These are phyloP conservation scores for Endoconidiophora laricicola DNA, from an alignment of 2,329 filamentous ascomycete species.

Conservation along the genomic window DNA sequence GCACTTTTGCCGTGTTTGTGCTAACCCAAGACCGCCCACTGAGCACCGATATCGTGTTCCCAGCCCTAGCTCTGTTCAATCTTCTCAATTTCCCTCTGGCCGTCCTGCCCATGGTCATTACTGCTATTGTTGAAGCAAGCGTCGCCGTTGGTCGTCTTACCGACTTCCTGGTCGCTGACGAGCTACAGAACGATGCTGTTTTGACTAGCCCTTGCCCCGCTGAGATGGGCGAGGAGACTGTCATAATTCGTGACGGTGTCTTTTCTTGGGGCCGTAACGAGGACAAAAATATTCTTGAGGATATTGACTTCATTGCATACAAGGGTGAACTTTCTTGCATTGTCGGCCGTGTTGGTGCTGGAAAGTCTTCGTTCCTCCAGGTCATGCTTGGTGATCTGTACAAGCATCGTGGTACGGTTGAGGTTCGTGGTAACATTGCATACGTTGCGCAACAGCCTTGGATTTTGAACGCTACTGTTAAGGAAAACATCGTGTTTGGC, in stretches of 20 bases:
- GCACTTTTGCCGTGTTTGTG: slow-evolving; percentile 89
- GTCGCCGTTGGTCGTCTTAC: slow-evolving; percentile 80
- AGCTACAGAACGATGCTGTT: slow-evolving; percentile 76
- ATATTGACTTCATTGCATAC: slow-evolving; percentile 75
- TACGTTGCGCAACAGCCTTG: slow-evolving; percentile 89
- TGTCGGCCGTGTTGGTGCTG: slow-evolving; percentile 83
- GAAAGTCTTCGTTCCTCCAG: slow-evolving; percentile 86
- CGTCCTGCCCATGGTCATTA: slow-evolving; percentile 94
- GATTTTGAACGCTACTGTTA: slow-evolving; percentile 96
- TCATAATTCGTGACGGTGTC: slow-evolving; percentile 65
- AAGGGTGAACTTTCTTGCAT: slow-evolving; percentile 90
- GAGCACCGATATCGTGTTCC: slow-evolving; percentile 91
- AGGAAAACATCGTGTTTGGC: slow-evolving; percentile 93
- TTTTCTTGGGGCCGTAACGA: slow-evolving; percentile 93
- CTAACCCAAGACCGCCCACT: slow-evolving; percentile 65
- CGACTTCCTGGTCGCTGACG: slow-evolving; percentile 70
- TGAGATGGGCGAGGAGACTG: slow-evolving; percentile 68
- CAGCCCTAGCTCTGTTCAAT: slow-evolving; percentile 86
- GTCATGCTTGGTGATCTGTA: slow-evolving; percentile 79
- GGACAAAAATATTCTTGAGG: slow-evolving; percentile 50
- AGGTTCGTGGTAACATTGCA: slow-evolving; percentile 65
- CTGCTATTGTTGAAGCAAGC: slow-evolving; percentile 85
- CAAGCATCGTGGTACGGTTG: slow-evolving; percentile 72
- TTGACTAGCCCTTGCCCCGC: slow-evolving; percentile 49
- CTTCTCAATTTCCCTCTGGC: slow-evolving; percentile 87